These are phyloP conservation scores for Tulasnella sp. DNA, from an alignment of 768 basidiomycete genomes.

Conservation along the genomic window DNA sequence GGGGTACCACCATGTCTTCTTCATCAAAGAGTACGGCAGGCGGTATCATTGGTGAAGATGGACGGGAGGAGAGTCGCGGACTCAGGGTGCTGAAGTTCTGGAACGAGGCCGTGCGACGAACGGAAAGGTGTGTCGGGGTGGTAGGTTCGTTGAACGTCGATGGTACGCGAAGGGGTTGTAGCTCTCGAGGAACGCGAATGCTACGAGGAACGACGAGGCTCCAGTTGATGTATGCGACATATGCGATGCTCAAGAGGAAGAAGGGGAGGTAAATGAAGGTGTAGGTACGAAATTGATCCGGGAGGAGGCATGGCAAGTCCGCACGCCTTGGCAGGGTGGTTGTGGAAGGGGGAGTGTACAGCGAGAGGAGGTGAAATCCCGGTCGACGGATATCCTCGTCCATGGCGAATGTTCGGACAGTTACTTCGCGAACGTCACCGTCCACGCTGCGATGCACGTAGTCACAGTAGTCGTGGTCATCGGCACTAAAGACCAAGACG, in stretches of 20 bases:
- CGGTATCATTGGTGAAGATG: conserved; percentile 1
- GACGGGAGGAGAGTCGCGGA: neutral
- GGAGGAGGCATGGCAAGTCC: conserved; percentile 64
- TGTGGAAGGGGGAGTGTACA: conserved; percentile 38
- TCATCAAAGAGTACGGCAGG: neutral
- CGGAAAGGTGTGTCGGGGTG: conserved; percentile 2
- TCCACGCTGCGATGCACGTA: conserved; percentile 37
- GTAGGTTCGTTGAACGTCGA: neutral
- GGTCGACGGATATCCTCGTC: conserved; percentile 75
- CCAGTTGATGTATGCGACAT: conserved; percentile 16
- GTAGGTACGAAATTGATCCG: conserved; percentile 75
- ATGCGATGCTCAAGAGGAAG: conserved; percentile 41
- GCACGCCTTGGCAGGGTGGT: conserved; percentile 33
- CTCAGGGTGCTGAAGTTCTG: neutral
- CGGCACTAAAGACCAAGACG: conserved; percentile 67
- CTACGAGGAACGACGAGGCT: neutral
- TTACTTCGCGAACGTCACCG: conserved; percentile 51
- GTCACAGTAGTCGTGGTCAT: conserved; percentile 95
- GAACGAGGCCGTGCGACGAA: neutral
- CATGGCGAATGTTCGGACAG: conserved; percentile 83
- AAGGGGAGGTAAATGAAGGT: conserved; percentile 58
- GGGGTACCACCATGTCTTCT: conserved; percentile 1
- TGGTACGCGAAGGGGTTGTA: neutral
- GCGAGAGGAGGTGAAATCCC: conserved; percentile 81
- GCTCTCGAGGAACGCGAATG: neutral